Evolutionary conservation across 805 yeast genomes (phyloP), one percentile per base, ranked within the genome.

Genomic region (Candida michaelii): DNA sequence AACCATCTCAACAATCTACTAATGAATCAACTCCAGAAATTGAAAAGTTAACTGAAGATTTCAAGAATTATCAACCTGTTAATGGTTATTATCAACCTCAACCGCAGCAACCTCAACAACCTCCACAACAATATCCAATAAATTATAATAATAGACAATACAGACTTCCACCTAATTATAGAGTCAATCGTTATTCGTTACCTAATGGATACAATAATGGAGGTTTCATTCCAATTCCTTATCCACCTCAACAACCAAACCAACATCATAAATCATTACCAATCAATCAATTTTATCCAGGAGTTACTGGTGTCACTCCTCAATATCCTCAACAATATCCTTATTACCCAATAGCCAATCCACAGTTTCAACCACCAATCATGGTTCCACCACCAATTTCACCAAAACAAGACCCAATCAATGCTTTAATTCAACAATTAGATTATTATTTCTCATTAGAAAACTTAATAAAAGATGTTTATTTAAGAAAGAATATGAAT

Each of bases 361-460:
- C 45, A 43, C 57, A 46, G 24, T 29, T 31, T 16, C 48, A 40
- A 25, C 27, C 50, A 16, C 62, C 64, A 36, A 56, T 55, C 24
- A 66, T 59, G 43, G 65, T 68, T 18, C 74, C 76, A 14, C 76
- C 76, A 17, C 74, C 76, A 41, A 70, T 70, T 48, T 67, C 73
- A 36, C 74, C 74, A 15, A 66, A 70, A 52, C 74, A 70, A 52
- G 69, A 69, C 45, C 76, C 74, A 23, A 62, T 60, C 45, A 63
- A 63, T 49, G 76, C 76, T 27, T 70, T 70, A 52, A 60, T 59
- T 39, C 62, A 66, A 45, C 98, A 90, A 71, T 71, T 91, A 40
- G 93, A 88, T 59, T 93, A 93, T 71, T 93, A 93, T 65, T 86
- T 93, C 68, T 83, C 95, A 23, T 73, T 82, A 39, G 96, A 89